A percentile compares a stretch with the other conserved stretches of the same genome.
Evolutionary conservation across 805 yeast species (phyloP).

Genomic region (Starmerella khaoyaiensis): DNA sequence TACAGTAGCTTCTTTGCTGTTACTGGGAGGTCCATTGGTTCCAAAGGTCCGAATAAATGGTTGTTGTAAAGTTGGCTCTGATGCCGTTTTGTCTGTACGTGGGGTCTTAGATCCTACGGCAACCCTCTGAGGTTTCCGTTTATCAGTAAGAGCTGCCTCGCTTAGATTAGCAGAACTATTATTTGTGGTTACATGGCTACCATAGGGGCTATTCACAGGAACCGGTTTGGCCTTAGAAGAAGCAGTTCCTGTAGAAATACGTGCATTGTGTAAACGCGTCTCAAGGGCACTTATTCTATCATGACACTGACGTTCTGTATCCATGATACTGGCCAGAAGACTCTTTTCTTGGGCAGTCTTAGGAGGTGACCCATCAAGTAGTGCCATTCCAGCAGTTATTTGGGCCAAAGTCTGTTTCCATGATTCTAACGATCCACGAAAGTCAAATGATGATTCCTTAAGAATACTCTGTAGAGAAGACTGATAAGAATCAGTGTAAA

Average conservation of each 20-base stretch:
- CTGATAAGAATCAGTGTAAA: conserved; percentile 34
- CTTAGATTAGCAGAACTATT: conserved; percentile 5
- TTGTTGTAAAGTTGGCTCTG: neutral
- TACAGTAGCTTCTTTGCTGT: neutral
- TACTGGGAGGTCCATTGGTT: too few relatives aligned
- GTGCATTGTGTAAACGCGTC: conserved; percentile 8
- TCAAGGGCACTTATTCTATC: conserved; percentile 26
- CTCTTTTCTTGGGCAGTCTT: conserved; percentile 27
- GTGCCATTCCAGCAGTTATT: conserved; percentile 26
- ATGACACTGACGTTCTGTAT: conserved; percentile 31
- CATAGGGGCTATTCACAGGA: conserved; percentile 22
- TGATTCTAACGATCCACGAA: conserved; percentile 26
- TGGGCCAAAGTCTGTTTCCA: conserved; percentile 29
- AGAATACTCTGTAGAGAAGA: conserved; percentile 31
- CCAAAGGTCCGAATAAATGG: too few relatives aligned
- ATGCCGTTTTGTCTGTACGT: neutral
- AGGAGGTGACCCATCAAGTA: conserved; percentile 25
- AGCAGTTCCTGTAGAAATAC: conserved; percentile 6
- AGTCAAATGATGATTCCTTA: conserved; percentile 29
- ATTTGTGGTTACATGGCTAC: conserved; percentile 15
- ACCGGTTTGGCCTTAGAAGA: conserved; percentile 1
- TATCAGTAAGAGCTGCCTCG: conserved; percentile 4
- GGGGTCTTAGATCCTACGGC: conserved; percentile 20
- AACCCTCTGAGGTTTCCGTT: conserved; percentile 15
- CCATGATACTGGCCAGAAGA: conserved; percentile 28